phyloP scores from a whole-genome alignment of 768 basidiomycete genomes.

The Boletus subcaerulescens region DNA sequence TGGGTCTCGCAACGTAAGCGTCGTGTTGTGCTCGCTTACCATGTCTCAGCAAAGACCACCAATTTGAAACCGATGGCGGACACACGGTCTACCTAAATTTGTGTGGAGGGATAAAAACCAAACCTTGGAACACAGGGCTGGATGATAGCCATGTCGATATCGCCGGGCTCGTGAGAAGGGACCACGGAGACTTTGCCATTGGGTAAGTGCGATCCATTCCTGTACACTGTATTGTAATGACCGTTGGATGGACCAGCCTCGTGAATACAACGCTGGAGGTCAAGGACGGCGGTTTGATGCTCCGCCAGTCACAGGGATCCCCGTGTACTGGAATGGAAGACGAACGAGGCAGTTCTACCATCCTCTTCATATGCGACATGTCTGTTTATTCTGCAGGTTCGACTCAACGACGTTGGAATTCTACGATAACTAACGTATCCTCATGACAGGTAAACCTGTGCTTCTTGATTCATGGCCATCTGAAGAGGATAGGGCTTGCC shows the following conservation, averaged over 20 bases:
- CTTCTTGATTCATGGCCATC: slow-evolving; percentile 65
- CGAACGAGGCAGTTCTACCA: slow-evolving; percentile 57
- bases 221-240: not conserved
- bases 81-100: slow-evolving; percentile 57
- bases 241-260: slow-evolving; percentile 13
- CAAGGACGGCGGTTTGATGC: slow-evolving; percentile 49
- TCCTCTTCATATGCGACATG: slow-evolving; percentile 77
- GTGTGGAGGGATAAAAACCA: slow-evolving; percentile 54
- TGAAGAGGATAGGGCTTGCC: slow-evolving; percentile 64
- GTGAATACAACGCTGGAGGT: slow-evolving; percentile 62
- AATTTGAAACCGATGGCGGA: slow-evolving; percentile 46
- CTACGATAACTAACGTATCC: not conserved
- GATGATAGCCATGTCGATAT: slow-evolving; percentile 48
- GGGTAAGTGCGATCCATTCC: slow-evolving; percentile 44
- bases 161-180: slow-evolving; percentile 58
- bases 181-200: slow-evolving; percentile 67
- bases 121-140: slow-evolving; percentile 58
- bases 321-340: slow-evolving; percentile 46
- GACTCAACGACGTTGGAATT: not conserved
- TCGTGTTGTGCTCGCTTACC: slow-evolving; percentile 3
- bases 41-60: slow-evolving; percentile 59
- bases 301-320: slow-evolving; percentile 63
- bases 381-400: slow-evolving; percentile 54
- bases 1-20: slow-evolving; percentile 27
- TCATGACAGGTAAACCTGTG: slow-evolving; percentile 40